Conservation (phyloP, 164 flowering plant genomes). For the Macadamia integrifolia region DNA sequence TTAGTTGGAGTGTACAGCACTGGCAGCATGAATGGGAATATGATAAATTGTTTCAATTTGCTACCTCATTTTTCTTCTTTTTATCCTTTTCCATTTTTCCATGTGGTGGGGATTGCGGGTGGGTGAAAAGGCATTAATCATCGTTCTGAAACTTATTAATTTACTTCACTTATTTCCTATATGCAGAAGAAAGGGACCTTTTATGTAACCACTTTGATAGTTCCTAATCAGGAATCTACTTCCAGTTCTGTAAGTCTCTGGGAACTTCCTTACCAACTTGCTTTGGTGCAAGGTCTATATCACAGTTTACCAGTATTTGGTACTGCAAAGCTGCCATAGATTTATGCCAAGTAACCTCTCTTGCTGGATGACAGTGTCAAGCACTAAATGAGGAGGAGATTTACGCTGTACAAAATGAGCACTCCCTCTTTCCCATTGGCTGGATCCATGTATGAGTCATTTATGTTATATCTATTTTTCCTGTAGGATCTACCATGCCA, state of each 20-base stretch:
- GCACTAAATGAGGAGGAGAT: conserved; percentile 76
- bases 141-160: background rate
- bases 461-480: background rate
- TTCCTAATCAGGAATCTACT: conserved; percentile 79
- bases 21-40: background rate
- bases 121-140: background rate
- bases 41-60: background rate
- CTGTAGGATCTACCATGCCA: background rate
- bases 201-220: conserved; percentile 63
- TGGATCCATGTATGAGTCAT: conserved; percentile 74
- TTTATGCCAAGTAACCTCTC: conserved; percentile 4
- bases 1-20: background rate
- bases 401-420: conserved; percentile 54
- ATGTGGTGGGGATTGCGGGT: background rate
- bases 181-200: conserved; percentile 48
- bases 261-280: background rate
- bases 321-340: background rate
- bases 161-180: conserved; percentile 2
- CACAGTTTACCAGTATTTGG: background rate
- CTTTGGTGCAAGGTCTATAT: conserved; percentile 1
- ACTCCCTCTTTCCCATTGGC: conserved; percentile 68
- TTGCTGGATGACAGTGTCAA: conserved; percentile 48
- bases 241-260: conserved; percentile 39
- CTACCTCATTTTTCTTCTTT: background rate
- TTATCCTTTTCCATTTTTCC: background rate